Base-by-base conservation (phyloP, 2,329 filamentous ascomycete species). In the Aspergillus flavus region DNA sequence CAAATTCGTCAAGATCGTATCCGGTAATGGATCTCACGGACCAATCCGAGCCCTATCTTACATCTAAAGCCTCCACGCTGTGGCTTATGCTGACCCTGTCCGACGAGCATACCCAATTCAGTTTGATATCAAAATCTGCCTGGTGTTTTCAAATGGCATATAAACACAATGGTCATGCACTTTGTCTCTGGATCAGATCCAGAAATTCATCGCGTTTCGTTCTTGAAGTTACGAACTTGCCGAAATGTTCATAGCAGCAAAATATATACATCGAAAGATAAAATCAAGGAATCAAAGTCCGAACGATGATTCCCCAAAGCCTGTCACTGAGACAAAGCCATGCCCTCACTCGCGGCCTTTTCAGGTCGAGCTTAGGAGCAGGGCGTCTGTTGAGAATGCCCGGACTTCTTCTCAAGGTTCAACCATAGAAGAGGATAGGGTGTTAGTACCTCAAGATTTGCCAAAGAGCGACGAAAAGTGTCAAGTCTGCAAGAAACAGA, bases 401-500 rank as follows among this genome's bases (percentile, higher is more conserved):
- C 9, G 52, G 52, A 23, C 30, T 55, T 19, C 30, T 28, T 19
- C 52, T n/a, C 28, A 32, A 19, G 50, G 50, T 56, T 26, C 39
- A 32, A 28, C 5, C 58, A 21, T 14, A 21, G 50, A 53, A 54
- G 52, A 55, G n/a, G 52, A 55, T 16, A 39, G 32, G 3, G 32
- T 16, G n/a, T 16, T 55, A 11, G 30, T 39, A 9, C 23, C 43
- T 19, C 34, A 43, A 55, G 23, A 19, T 6, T 23, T 19, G 19
- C 12, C 55, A 23, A 21, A 21, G 6, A 12, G n/a, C 36, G n/a
- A n/a, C 12, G 34, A 56, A 36, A 58, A 60, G 21, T 69, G 67
- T 56, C 43, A 43, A 6, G 19, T 61, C 26, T 77, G 76, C 62
- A 71, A 72, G 57, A 62, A 75, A 53, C 72, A 81, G 54, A 77